Conservation (phyloP, 768 basidiomycete genomes). For the Mrakia blollopis region DNA sequence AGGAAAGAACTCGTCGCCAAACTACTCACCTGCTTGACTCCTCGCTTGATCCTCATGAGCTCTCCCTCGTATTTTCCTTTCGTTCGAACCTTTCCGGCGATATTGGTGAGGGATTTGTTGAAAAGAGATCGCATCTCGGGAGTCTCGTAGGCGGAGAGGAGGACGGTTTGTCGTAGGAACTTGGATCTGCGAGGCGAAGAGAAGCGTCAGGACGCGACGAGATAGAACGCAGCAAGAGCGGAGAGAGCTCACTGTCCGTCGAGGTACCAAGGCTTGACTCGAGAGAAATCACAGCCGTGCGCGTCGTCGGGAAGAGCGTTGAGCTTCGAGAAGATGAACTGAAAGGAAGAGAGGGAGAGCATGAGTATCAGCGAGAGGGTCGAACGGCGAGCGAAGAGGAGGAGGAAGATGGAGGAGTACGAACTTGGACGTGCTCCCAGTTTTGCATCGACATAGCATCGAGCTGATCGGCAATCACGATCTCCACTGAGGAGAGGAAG, state of each 20-base stretch:
- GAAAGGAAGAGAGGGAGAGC: not conserved
- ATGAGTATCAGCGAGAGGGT: not conserved
- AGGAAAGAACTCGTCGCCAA: conserved; percentile 35
- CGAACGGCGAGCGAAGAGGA: not conserved
- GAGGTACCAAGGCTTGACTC: conserved; percentile 96
- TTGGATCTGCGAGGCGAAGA: conserved; percentile 47
- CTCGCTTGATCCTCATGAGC: conserved; percentile 62
- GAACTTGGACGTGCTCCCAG: conserved; percentile 94
- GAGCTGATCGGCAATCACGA: conserved; percentile 84
- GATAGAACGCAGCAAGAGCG: not conserved
- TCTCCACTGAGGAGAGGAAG: conserved; percentile 87
- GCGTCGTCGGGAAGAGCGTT: conserved; percentile 90
- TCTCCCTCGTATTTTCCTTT: conserved; percentile 68
- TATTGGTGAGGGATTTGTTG: conserved; percentile 69
- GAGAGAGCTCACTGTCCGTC: conserved; percentile 70
- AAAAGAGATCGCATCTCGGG: conserved; percentile 80
- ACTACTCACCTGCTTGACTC: conserved; percentile 69
- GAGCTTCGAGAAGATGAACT: conserved; percentile 80
- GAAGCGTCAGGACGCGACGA: not conserved
- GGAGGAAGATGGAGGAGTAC: conserved; percentile 33
- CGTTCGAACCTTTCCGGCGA: conserved; percentile 72
- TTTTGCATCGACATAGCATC: conserved; percentile 96
- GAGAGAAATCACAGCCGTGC: conserved; percentile 89
- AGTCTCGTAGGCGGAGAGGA: conserved; percentile 80
- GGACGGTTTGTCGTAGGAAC: conserved; percentile 82